Conservation (phyloP, 768 basidiomycete species). For the Panus rudis region DNA sequence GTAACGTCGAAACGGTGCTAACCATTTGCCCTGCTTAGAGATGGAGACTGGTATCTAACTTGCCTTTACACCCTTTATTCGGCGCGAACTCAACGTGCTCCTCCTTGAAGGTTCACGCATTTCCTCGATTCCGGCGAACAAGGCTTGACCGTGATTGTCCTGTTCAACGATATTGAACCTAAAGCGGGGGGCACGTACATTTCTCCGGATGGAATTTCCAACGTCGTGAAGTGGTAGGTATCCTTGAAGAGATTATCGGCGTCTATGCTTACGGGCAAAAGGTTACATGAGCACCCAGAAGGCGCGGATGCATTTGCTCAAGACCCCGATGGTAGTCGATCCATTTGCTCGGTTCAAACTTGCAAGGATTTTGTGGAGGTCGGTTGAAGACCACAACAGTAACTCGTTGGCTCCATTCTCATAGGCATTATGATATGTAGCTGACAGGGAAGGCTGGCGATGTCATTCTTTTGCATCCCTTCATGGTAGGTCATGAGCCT, state of each 20-base stretch:
- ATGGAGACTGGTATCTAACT: slow-evolving; percentile 20
- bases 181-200: slow-evolving; percentile 31
- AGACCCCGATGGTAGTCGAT: slow-evolving; percentile 17
- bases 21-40: slow-evolving; percentile 4
- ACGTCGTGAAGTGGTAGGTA: slow-evolving; percentile 16
- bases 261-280: not conserved
- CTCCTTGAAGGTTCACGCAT: too few species aligned
- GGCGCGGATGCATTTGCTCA: slow-evolving; percentile 11
- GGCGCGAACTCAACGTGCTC: slow-evolving; percentile 1
- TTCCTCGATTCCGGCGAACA: slow-evolving; percentile 35
- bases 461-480: slow-evolving; percentile 29
- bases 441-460: slow-evolving; percentile 31
- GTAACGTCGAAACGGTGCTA: not conserved
- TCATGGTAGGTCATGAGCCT: slow-evolving; percentile 23
- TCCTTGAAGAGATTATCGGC: not conserved
- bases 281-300: slow-evolving; percentile 18
- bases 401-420: not conserved
- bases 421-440: slow-evolving; percentile 7
- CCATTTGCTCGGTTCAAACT: slow-evolving; percentile 11
- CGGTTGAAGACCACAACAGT: not conserved
- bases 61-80: not conserved
- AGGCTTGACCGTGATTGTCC: slow-evolving; percentile 28
- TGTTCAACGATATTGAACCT: slow-evolving; percentile 29
- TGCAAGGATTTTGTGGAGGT: slow-evolving; percentile 22
- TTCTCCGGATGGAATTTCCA: slow-evolving; percentile 27